Evolutionary conservation across 1,139 yeast genomes (phyloP).

Genomic region (Yamadazyma spencermartinsiae): DNA sequence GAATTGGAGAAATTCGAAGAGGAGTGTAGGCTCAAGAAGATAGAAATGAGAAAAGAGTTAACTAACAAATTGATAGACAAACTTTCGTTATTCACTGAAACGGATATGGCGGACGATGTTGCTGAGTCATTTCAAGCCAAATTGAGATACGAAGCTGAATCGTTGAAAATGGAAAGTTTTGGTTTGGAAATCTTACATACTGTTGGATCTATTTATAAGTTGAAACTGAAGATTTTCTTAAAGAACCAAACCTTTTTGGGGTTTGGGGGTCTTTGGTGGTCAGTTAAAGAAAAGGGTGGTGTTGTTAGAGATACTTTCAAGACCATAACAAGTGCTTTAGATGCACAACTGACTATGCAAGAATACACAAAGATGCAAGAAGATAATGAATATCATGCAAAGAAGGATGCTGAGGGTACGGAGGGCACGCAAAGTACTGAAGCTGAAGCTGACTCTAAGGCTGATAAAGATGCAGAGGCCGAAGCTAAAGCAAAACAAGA

Average conservation of each 20-base stretch:
- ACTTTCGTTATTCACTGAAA: slow-evolving; percentile 78
- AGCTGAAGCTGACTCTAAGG: slow-evolving; percentile 17
- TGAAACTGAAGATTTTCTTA: slow-evolving; percentile 61
- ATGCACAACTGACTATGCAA: slow-evolving; percentile 87
- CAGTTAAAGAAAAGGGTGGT: slow-evolving; percentile 84
- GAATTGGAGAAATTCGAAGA: slow-evolving; percentile 78
- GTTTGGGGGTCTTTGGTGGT: slow-evolving; percentile 80
- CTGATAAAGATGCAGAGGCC: slow-evolving; percentile 7
- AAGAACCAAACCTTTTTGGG: slow-evolving; percentile 74
- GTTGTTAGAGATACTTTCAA: slow-evolving; percentile 83
- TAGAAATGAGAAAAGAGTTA: slow-evolving; percentile 68
- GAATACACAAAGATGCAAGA: slow-evolving; percentile 74
- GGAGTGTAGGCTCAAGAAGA: slow-evolving; percentile 70
- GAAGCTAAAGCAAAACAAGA: slow-evolving; percentile 10
- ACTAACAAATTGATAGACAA: slow-evolving; percentile 64
- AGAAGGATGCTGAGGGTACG: slow-evolving; percentile 39
- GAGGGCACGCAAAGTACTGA: slow-evolving; percentile 22
- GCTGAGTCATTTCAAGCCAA: slow-evolving; percentile 68
- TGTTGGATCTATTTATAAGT: slow-evolving; percentile 73
- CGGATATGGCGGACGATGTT: slow-evolving; percentile 71
- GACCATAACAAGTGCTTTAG: slow-evolving; percentile 82
- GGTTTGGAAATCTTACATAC: slow-evolving; percentile 89
- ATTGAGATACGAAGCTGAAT: slow-evolving; percentile 79
- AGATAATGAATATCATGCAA: slow-evolving; percentile 50
- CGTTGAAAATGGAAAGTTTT: slow-evolving; percentile 89